Conservation (phyloP, 1,284 basidiomycete genomes). For the Thelephora terrestris region DNA sequence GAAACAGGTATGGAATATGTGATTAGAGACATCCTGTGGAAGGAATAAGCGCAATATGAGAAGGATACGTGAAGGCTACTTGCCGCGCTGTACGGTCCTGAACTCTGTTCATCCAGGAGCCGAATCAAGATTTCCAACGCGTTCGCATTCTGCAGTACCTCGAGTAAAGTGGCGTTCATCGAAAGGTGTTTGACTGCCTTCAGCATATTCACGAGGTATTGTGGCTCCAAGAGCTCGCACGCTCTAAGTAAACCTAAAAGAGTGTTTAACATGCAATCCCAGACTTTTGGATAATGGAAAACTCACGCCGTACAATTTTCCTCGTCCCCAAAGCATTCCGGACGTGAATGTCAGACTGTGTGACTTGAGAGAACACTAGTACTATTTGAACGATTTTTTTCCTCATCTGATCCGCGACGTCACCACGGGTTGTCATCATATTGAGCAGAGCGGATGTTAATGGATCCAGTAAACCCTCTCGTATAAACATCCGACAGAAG, state of each 20-base stretch:
- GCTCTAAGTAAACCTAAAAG: constrained; percentile 69
- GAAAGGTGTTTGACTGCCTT: constrained; percentile 96
- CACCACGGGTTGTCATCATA: constrained; percentile 70
- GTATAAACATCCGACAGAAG: constrained; percentile 96
- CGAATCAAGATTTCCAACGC: constrained; percentile 85
- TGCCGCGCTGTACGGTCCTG: constrained; percentile 75
- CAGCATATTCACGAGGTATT: constrained; percentile 80
- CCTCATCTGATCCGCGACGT: constrained; percentile 66
- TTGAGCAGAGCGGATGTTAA: constrained; percentile 83
- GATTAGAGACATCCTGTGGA: constrained; percentile 81
- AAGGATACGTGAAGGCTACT: constrained; percentile 19
- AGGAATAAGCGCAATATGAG: background rate
- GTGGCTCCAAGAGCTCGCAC: constrained; percentile 74
- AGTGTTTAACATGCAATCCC: background rate
- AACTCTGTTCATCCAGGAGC: constrained; percentile 74
- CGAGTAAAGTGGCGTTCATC: constrained; percentile 83
- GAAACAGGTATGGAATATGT: constrained; percentile 91
- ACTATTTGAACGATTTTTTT: constrained; percentile 85
- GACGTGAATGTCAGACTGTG: constrained; percentile 88
- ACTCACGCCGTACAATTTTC: constrained; percentile 81
- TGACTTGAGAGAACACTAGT: constrained; percentile 90
- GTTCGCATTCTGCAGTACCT: constrained; percentile 93
- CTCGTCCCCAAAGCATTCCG: constrained; percentile 85
- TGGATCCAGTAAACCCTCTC: constrained; percentile 90
- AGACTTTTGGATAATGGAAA: constrained; percentile 6